Conservation (phyloP, 768 basidiomycete genomes). For the Auriscalpium orientale region DNA sequence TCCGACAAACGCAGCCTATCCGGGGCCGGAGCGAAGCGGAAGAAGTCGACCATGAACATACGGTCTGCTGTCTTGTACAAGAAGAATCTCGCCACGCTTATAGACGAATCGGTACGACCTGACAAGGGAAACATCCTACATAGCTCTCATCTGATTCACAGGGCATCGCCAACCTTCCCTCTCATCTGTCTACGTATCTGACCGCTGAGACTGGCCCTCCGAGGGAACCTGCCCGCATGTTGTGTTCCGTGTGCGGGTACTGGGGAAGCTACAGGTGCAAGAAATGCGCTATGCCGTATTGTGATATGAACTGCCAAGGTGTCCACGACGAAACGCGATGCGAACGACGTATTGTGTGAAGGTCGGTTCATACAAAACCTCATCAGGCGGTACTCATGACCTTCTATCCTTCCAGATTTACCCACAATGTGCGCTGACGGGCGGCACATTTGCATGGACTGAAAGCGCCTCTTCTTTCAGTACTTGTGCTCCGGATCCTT, state of each 20-base stretch:
- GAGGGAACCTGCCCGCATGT: constrained; percentile 53
- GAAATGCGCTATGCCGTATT: constrained; percentile 70
- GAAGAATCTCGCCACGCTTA: constrained; percentile 63
- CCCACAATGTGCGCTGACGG: too few relatives aligned
- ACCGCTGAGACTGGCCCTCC: constrained; percentile 57
- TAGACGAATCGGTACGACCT: constrained; percentile 72
- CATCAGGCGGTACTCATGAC: not conserved
- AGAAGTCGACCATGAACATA: constrained; percentile 77
- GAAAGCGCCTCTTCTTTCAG: too few relatives aligned
- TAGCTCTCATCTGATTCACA: constrained; percentile 19
- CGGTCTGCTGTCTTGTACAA: constrained; percentile 76
- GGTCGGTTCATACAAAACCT: not conserved
- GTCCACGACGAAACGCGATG: constrained; percentile 79
- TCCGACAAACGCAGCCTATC: constrained; percentile 66
- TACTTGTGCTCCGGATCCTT: too few relatives aligned
- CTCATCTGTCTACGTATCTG: constrained; percentile 58
- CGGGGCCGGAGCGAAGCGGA: constrained; percentile 49
- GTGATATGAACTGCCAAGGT: constrained; percentile 62
- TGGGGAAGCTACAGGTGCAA: constrained; percentile 76
- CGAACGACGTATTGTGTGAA: constrained; percentile 58
- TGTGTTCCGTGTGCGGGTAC: constrained; percentile 87
- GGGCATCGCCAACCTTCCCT: constrained; percentile 51
- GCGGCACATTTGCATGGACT: too few relatives aligned
- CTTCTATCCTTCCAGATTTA: not conserved
- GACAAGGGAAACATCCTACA: not conserved